These are phyloP conservation scores for Aristolochia californica DNA, from an alignment of 164 flowering plant genomes.

Conservation along the genomic window DNA sequence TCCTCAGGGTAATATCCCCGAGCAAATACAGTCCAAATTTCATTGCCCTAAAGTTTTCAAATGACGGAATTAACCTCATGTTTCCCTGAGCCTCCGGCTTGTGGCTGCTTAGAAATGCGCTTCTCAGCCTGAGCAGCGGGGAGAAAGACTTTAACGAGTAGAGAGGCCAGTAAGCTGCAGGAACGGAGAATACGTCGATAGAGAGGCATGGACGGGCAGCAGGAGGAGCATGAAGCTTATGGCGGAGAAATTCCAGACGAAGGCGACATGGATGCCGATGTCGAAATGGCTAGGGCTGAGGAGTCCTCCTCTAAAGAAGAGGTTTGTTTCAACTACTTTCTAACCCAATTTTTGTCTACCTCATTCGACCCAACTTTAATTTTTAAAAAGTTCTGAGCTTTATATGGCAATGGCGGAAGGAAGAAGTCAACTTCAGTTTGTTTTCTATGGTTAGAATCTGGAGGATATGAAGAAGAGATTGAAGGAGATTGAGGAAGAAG, in stretches of 20 bases:
- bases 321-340: neutral
- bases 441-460: slow-evolving; percentile 12
- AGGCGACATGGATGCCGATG: slow-evolving; percentile 23
- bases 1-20: no score
- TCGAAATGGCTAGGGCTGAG: slow-evolving; percentile 12
- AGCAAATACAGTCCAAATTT: no score
- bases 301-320: slow-evolving; percentile 7
- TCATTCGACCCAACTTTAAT: no score
- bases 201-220: slow-evolving; percentile 9
- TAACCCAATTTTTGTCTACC: no score
- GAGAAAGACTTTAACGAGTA: neutral
- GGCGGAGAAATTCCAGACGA: slow-evolving; percentile 24
- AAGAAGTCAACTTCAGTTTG: no score
- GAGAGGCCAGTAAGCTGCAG: neutral
- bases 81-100: neutral
- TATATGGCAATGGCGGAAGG: neutral
- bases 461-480: slow-evolving; percentile 32
- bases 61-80: no score
- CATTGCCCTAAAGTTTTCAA: no score
- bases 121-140: neutral
- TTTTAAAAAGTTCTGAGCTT: no score
- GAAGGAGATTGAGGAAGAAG: slow-evolving; percentile 33
- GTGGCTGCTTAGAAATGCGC: neutral
- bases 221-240: slow-evolving; percentile 20
- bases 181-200: neutral